phyloP scores from a whole-genome alignment of 1,284 basidiomycete genomes.

The Grifola frondosa region DNA sequence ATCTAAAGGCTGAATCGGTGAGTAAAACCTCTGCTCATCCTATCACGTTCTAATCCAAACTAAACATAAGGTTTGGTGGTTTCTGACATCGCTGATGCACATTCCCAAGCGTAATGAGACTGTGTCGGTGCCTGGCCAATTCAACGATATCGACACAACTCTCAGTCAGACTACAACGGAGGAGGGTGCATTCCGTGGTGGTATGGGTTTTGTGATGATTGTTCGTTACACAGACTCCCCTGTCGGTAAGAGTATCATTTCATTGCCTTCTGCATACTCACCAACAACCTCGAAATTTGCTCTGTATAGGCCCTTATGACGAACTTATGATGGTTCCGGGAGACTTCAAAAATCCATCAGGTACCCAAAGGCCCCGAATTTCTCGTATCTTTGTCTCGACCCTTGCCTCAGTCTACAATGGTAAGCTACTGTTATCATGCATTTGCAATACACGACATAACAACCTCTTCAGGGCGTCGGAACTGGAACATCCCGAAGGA shows the following conservation, averaged over 20 bases:
- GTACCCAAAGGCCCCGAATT: constrained; percentile 11
- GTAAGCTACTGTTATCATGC: not conserved
- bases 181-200: constrained; percentile 14
- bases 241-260: constrained; percentile 8
- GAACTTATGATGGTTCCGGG: constrained; percentile 16
- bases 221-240: constrained; percentile 15
- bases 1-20: constrained; percentile 16
- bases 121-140: constrained; percentile 18
- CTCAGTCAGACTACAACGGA: constrained; percentile 11
- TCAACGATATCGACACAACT: constrained; percentile 13
- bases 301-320: constrained; percentile 11
- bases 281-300: not conserved
- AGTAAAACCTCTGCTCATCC: not conserved
- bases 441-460: too few species aligned
- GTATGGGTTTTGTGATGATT: constrained; percentile 13
- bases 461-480: too few species aligned
- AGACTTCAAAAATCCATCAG: constrained; percentile 19
- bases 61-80: constrained; percentile 23
- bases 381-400: constrained; percentile 18
- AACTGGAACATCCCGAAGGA: too few species aligned
- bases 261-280: too few species aligned
- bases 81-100: constrained; percentile 15
- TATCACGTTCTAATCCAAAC: not conserved
- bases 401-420: constrained; percentile 11
- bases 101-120: constrained; percentile 13